Evolutionary conservation across 495 filamentous ascomycete genomes (phyloP).

Genomic region (Bryoglossum gracile): DNA sequence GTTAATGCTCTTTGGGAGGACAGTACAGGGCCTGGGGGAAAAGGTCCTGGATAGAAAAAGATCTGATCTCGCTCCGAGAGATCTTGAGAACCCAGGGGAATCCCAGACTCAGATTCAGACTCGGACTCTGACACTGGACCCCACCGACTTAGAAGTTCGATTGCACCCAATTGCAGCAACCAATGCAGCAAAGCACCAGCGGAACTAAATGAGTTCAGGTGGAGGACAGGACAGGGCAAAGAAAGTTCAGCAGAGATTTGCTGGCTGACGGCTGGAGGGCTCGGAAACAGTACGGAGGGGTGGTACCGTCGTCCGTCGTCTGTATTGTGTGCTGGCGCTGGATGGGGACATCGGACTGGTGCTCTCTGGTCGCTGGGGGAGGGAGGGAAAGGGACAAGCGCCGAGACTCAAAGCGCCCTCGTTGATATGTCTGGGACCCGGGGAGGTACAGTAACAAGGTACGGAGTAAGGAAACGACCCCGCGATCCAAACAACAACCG

Average conservation of each 20-base stretch:
- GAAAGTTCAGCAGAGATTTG: not conserved
- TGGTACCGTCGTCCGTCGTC: too few relatives aligned
- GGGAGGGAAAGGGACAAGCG: slow-evolving; percentile 3
- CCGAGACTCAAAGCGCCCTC: slow-evolving; percentile 19
- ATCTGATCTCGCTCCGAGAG: slow-evolving; percentile 2
- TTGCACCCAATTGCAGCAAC: slow-evolving; percentile 15
- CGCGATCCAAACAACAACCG: too few relatives aligned
- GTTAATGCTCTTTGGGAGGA: slow-evolving; percentile 5
- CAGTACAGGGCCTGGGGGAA: too few relatives aligned
- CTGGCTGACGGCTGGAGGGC: not conserved
- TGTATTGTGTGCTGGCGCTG: too few relatives aligned
- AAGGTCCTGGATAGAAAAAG: slow-evolving; percentile 9
- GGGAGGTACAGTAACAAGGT: too few relatives aligned
- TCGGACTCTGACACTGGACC: slow-evolving; percentile 13
- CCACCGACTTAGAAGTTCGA: slow-evolving; percentile 13
- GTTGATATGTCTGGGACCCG: too few relatives aligned
- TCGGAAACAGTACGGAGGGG: too few relatives aligned
- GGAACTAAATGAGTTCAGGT: too few relatives aligned
- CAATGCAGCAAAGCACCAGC: too few relatives aligned
- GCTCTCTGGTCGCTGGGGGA: slow-evolving; percentile 14
- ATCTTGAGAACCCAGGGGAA: not conserved
- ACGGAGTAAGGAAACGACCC: too few relatives aligned
- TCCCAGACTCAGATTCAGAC: slow-evolving; percentile 3
- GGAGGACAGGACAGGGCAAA: not conserved
- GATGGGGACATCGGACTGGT: not conserved